These are phyloP conservation scores for Leishmania arabica DNA, from an alignment of 208 protist genomes.

Conservation along the genomic window DNA sequence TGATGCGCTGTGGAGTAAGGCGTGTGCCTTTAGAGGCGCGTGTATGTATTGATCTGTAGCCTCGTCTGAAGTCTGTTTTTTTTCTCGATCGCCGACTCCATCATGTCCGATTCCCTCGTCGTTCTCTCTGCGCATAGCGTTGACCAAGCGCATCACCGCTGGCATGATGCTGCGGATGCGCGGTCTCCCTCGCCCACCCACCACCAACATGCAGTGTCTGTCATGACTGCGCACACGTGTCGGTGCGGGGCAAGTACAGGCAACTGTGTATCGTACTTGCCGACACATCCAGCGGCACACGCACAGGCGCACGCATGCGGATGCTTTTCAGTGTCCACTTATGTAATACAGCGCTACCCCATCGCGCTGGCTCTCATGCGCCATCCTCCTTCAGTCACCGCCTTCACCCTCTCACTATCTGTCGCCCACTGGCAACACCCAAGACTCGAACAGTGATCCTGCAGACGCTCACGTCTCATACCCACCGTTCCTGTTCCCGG, in stretches of 20 bases:
- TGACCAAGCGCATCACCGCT: neutral
- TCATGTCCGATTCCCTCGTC: neutral
- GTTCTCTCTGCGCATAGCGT: neutral
- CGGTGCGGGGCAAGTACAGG: neutral
- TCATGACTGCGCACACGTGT: too few relatives aligned
- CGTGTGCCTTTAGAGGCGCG: too few relatives aligned
- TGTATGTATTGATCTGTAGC: neutral
- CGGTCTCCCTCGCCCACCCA: neutral
- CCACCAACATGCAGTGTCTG: neutral
- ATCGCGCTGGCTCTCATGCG: neutral
- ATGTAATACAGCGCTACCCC: neutral
- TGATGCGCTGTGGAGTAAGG: neutral
- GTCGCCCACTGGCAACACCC: neutral
- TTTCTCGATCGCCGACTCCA: neutral
- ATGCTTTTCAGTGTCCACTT: neutral
- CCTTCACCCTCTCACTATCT: neutral
- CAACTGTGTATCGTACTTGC: neutral
- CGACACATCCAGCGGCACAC: neutral
- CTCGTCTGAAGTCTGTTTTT: neutral
- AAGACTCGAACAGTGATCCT: neutral
- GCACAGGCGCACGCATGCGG: neutral
- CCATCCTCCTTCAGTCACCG: neutral
- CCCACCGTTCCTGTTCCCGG: neutral
- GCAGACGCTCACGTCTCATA: neutral
- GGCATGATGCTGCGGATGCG: neutral